These are phyloP conservation scores for Xylariomycetidae sp. DNA, from an alignment of 2,329 filamentous ascomycete genomes.

Conservation along the genomic window DNA sequence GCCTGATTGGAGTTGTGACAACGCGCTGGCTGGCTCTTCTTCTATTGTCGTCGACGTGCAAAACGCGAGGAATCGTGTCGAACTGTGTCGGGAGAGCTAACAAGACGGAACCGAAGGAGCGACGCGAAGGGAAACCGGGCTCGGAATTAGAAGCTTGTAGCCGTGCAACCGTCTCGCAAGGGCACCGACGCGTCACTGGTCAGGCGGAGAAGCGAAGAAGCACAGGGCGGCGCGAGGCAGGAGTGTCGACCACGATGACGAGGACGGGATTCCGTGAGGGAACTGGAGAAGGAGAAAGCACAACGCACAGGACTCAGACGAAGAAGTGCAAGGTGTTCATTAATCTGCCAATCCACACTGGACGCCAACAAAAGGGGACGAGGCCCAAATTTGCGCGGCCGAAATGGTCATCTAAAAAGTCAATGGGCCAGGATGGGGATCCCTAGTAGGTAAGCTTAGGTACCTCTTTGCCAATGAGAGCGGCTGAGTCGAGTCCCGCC, in stretches of 20 bases:
- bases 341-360: slow-evolving; percentile 9
- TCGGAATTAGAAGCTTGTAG: no score
- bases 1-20: slow-evolving; percentile 1
- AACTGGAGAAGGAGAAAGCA: slow-evolving; percentile 13
- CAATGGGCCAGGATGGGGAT: slow-evolving; percentile 9
- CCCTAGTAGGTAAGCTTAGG: slow-evolving; percentile 3
- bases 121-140: slow-evolving; percentile 29
- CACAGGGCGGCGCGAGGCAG: no score
- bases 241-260: no score
- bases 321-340: slow-evolving; percentile 12
- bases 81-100: slow-evolving; percentile 23
- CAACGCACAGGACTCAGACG: slow-evolving; percentile 10
- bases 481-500: no score
- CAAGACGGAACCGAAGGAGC: slow-evolving; percentile 34
- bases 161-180: no score
- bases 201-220: no score
- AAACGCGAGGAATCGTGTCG: slow-evolving; percentile 4
- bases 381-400: not conserved
- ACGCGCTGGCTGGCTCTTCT: not conserved
- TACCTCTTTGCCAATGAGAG: no score
- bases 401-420: slow-evolving; percentile 1
- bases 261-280: slow-evolving; percentile 17
- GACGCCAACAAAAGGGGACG: slow-evolving; percentile 17
- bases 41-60: no score
- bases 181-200: no score